Percentiles rank a stretch among this genome's conserved stretches.
Evolutionary conservation across 176 grass and related monocot species (phyloP).

Genomic region (Typha latifolia): DNA sequence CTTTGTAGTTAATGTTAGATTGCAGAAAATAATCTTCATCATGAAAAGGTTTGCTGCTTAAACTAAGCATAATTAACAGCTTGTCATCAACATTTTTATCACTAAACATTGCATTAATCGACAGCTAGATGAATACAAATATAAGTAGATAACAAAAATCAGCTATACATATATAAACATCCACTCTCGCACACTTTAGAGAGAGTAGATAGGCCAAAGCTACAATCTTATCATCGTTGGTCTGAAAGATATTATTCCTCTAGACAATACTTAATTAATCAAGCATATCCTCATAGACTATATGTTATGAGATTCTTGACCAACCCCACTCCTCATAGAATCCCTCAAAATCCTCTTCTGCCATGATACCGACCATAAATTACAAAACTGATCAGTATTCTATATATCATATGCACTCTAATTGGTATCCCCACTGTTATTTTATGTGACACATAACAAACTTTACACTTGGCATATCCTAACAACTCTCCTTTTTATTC

Average conservation of each 20-base stretch:
- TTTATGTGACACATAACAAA: not conserved
- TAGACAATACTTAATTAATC: constrained; percentile 6
- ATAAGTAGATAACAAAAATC: too few relatives aligned
- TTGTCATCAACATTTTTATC: too few relatives aligned
- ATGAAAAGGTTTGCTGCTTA: too few relatives aligned
- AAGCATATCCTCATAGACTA: not conserved
- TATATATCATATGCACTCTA: not conserved
- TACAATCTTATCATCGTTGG: not conserved
- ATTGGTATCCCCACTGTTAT: too few relatives aligned
- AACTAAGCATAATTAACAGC: too few relatives aligned
- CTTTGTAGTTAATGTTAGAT: too few relatives aligned
- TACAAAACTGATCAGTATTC: not conserved
- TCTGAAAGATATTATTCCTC: not conserved
- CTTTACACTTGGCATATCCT: constrained; percentile 2
- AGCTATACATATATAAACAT: too few relatives aligned
- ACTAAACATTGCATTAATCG: too few relatives aligned
- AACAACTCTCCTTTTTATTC: not conserved
- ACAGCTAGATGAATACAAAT: too few relatives aligned
- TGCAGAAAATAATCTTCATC: too few relatives aligned
- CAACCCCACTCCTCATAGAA: constrained; percentile 13
- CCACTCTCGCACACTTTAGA: too few relatives aligned
- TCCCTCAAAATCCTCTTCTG: constrained; percentile 18
- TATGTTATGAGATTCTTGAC: not conserved
- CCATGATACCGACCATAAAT: not conserved
- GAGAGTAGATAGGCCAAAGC: too few relatives aligned